Conservation (phyloP, 2,329 filamentous ascomycete genomes). For the Aspergillus aculeatus region DNA sequence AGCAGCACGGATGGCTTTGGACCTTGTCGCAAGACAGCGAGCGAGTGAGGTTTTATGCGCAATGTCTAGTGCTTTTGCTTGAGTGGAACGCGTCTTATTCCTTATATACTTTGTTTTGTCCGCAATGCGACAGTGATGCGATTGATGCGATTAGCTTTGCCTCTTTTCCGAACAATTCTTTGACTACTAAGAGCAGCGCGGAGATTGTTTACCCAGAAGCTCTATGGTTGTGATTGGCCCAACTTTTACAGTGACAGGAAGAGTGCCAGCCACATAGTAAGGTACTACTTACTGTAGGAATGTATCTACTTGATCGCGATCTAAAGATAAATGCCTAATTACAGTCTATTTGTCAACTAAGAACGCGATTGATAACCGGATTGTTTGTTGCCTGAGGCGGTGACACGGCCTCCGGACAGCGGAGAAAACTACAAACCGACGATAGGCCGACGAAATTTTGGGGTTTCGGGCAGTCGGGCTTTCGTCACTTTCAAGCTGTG, state of each 20-base stretch:
- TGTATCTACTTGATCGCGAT: background rate
- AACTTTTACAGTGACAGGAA: background rate
- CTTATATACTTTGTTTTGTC: background rate
- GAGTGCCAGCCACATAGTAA: background rate
- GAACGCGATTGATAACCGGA: background rate
- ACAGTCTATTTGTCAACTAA: background rate
- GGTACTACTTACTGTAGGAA: too few relatives aligned
- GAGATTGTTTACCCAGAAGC: background rate
- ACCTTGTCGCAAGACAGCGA: background rate
- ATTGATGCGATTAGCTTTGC: background rate
- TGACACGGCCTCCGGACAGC: slow-evolving; percentile 23
- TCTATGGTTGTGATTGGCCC: background rate
- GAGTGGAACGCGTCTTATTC: slow-evolving; percentile 1
- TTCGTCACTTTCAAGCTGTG: background rate
- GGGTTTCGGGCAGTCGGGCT: slow-evolving; percentile 5
- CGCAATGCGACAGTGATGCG: slow-evolving; percentile 1
- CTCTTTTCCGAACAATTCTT: background rate
- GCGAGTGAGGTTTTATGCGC: background rate
- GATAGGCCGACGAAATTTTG: slow-evolving; percentile 30
- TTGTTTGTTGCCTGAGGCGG: slow-evolving; percentile 25
- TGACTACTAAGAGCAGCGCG: too few relatives aligned
- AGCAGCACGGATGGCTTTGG: background rate
- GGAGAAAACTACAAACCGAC: slow-evolving; percentile 34
- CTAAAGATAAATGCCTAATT: background rate
- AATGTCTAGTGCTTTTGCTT: slow-evolving; percentile 4